Evolutionary conservation across 2,329 filamentous ascomycete genomes (phyloP).

Genomic region (Beauveria sp.): DNA sequence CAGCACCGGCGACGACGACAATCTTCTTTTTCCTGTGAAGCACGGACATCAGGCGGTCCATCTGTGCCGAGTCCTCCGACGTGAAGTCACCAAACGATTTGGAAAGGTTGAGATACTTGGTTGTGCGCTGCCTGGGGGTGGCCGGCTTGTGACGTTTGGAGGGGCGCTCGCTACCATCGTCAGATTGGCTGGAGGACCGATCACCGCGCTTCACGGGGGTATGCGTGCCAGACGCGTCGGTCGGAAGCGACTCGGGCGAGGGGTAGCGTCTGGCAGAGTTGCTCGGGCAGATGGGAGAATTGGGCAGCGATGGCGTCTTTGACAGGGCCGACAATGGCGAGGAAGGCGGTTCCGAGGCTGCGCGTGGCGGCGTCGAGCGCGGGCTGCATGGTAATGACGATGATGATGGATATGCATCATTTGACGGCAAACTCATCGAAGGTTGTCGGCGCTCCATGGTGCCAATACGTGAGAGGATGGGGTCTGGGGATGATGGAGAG

Average conservation of each 20-base stretch:
- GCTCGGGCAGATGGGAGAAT: conserved; percentile 31
- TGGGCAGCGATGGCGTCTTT: conserved; percentile 43
- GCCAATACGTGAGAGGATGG: background rate
- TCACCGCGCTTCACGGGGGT: conserved; percentile 42
- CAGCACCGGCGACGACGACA: conserved; percentile 90
- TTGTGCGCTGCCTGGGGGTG: conserved; percentile 56
- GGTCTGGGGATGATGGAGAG: background rate
- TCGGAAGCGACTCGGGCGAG: conserved; percentile 33
- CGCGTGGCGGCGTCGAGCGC: conserved; percentile 22
- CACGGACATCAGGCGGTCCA: conserved; percentile 64
- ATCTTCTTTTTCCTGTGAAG: conserved; percentile 91
- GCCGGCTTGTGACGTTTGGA: conserved; percentile 67
- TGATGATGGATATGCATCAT: conserved; percentile 18
- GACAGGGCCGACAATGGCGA: conserved; percentile 49
- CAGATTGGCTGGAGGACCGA: conserved; percentile 18
- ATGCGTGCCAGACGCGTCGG: conserved; percentile 39
- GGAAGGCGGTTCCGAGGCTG: conserved; percentile 32
- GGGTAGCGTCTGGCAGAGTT: conserved; percentile 44
- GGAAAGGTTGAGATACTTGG: conserved; percentile 69
- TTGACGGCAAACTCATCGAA: background rate
- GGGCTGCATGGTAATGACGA: conserved; percentile 16
- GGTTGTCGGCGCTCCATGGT: conserved; percentile 9
- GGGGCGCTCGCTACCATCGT: conserved; percentile 46
- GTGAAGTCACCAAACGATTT: conserved; percentile 42
- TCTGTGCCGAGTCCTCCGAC: conserved; percentile 40